Evolutionary conservation across 305 asterid genomes (phyloP).

Genomic region (Ajuga reptans): DNA sequence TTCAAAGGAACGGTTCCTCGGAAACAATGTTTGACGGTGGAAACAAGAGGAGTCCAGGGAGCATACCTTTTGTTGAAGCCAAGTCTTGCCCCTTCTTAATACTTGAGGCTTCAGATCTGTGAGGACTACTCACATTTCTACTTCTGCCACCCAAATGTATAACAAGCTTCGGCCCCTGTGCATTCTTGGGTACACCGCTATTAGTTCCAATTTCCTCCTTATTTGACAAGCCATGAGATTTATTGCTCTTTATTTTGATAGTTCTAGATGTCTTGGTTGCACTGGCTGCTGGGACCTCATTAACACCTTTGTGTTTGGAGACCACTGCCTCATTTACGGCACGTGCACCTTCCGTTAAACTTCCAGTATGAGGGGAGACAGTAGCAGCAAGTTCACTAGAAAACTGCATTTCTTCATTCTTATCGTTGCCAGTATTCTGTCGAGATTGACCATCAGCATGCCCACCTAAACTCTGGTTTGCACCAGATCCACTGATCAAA

Average conservation of each 20-base stretch:
- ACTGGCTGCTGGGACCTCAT: constrained; percentile 42
- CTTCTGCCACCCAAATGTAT: constrained; percentile 75
- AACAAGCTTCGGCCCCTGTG: constrained; percentile 74
- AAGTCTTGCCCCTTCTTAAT: constrained; percentile 41
- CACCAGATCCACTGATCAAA: constrained; percentile 31
- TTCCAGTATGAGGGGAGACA: constrained; percentile 50
- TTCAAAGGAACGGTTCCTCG: background rate
- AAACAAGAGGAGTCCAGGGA: constrained; percentile 1
- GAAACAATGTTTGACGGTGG: background rate
- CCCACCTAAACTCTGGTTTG: constrained; percentile 27
- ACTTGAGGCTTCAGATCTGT: constrained; percentile 57
- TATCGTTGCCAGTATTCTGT: constrained; percentile 30
- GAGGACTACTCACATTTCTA: constrained; percentile 46
- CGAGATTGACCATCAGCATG: constrained; percentile 37
- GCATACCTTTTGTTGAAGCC: constrained; percentile 56
- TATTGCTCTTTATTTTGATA: constrained; percentile 55
- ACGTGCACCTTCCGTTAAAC: constrained; percentile 38
- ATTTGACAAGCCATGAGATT: constrained; percentile 31
- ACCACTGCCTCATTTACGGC: constrained; percentile 39
- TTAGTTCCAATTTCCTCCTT: constrained; percentile 48
- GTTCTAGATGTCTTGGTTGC: constrained; percentile 49
- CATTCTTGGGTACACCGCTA: constrained; percentile 35
- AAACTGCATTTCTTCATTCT: constrained; percentile 34
- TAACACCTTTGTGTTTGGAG: constrained; percentile 44
- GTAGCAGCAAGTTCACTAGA: constrained; percentile 43